Evolutionary conservation across 768 basidiomycete species (phyloP), one percentile per base, ranked within the genome.

Genomic region (Leccinellum rugosiceps): DNA sequence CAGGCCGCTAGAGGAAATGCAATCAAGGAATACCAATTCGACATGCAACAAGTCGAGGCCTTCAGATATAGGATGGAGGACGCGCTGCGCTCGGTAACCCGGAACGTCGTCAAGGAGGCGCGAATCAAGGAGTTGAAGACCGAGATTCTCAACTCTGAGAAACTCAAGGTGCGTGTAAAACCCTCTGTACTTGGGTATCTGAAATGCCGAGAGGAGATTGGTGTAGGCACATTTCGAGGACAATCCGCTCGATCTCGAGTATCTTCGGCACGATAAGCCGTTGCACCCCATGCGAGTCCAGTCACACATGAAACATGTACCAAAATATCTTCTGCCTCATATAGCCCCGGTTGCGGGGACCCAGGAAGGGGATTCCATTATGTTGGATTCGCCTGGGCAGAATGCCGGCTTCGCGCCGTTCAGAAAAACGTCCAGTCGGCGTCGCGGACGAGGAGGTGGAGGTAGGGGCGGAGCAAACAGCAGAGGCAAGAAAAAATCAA

Each of bases 11-110:
- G 76, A 47, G 82, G 78, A 19, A 76, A 77, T 57, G 75, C 80
- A 57, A 73, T 88, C 61, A 90, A 92, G 70, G 94, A 95, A 72
- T 99, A 96, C 74, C 82, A 86, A 35, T 98, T 98, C 65, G 94
- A 97, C 58, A 90, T 90, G 87, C 91, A 86, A 69, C 90, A 97
- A 77, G 93, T 98, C 19, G 95, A 99, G 65, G 94, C 92, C 21
- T 99, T 99, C 76, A 78, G 95, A 67, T 99, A 99, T 75, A 82
- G 97, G 49, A 98, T 98, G 96, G 92, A 96, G 68, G 97, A 98
- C 68, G 97, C 93, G 2, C 69, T 98, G 65, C 80, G 92, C 61
- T 83, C 87, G 47, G 94, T 97, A 10, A 98, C 97, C 55, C 81
- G 87, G 63, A 87, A 83, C 56, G 85, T 88, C 7, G 85, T 98